Conservation (phyloP, 306 rosid genomes). For the Cicer judaicum region DNA sequence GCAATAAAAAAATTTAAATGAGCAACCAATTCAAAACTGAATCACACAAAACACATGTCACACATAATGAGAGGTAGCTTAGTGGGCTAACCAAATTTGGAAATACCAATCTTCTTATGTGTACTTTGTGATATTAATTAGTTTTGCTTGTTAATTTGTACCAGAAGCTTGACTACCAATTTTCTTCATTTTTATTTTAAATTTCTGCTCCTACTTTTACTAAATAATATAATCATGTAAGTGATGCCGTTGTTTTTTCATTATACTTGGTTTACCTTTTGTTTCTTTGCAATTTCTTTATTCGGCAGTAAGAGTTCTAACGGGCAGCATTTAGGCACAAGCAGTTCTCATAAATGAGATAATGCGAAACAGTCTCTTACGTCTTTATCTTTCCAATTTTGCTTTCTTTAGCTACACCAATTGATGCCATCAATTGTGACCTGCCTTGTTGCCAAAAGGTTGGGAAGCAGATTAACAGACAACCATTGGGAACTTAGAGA, state of each 20-base stretch:
- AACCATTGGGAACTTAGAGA: conserved; percentile 92
- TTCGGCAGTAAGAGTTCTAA: conserved; percentile 1
- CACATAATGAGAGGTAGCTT: not conserved
- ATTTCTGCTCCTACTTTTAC: not conserved
- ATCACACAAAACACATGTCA: not conserved
- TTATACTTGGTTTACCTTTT: not conserved
- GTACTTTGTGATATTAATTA: conserved; percentile 6
- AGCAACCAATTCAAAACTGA: not conserved
- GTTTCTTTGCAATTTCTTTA: conserved; percentile 2
- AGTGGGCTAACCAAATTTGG: conserved; percentile 17
- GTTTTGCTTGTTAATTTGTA: conserved; percentile 1
- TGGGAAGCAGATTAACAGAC: conserved; percentile 79
- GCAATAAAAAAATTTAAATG: conserved; percentile 1
- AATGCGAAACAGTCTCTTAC: conserved; percentile 19
- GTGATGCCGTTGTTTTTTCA: not conserved
- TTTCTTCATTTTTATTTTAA: not conserved
- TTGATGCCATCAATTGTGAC: conserved; percentile 96
- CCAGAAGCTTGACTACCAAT: not conserved
- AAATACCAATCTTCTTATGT: conserved; percentile 11
- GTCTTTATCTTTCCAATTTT: conserved; percentile 14
- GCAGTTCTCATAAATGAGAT: conserved; percentile 21
- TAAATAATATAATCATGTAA: not conserved
- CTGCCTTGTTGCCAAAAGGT: conserved; percentile 84
- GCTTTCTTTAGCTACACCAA: conserved; percentile 72
- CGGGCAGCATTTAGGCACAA: conserved; percentile 27